A percentile compares a stretch with the other conserved stretches of the same genome.
Evolutionary conservation across 2,329 filamentous ascomycete genomes (phyloP).

Genomic region (Aureobasidium zeae): DNA sequence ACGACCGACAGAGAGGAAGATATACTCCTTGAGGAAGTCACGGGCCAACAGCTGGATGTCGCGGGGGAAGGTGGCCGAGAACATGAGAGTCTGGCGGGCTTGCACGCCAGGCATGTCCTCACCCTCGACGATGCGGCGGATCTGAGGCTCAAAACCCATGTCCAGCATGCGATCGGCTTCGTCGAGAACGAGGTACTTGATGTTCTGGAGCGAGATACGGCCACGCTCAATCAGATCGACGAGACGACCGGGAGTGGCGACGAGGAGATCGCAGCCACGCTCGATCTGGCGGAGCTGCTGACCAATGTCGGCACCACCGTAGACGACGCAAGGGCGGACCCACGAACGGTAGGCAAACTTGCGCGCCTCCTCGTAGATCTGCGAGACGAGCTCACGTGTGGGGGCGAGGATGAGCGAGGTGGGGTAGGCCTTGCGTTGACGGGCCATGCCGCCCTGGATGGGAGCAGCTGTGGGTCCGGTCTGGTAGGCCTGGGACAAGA

Average conservation of each 20-base stretch:
- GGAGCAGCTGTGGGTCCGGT: constrained; percentile 70
- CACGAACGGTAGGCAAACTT: constrained; percentile 99
- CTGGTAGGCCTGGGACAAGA: constrained; percentile 93
- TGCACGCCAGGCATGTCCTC: constrained; percentile 89
- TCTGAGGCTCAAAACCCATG: constrained; percentile 99
- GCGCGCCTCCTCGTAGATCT: constrained; percentile 94
- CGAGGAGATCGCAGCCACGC: constrained; percentile 90
- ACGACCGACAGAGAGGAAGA: constrained; percentile 97
- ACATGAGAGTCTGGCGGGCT: constrained; percentile 96
- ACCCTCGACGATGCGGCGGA: constrained; percentile 93
- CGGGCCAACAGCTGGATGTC: constrained; percentile 99
- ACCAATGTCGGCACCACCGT: constrained; percentile 97
- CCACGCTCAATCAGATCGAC: constrained; percentile 98
- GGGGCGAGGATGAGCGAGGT: constrained; percentile 93
- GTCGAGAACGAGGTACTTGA: constrained; percentile 98
- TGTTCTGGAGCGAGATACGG: constrained; percentile 93
- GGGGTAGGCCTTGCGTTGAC: constrained; percentile 95
- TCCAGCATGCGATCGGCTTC: constrained; percentile 99
- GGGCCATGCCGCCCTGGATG: constrained; percentile 65
- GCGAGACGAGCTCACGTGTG: constrained; percentile 95
- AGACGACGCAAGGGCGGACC: constrained; percentile 97
- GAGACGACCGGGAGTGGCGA: constrained; percentile 92
- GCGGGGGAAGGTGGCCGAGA: constrained; percentile 96
- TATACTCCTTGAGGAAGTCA: constrained; percentile 98
- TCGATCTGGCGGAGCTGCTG: constrained; percentile 97